A percentile compares a stretch with the other conserved stretches of the same genome.
Conservation (phyloP, 2,329 filamentous ascomycete species). For the Parascedosporium putredinis region DNA sequence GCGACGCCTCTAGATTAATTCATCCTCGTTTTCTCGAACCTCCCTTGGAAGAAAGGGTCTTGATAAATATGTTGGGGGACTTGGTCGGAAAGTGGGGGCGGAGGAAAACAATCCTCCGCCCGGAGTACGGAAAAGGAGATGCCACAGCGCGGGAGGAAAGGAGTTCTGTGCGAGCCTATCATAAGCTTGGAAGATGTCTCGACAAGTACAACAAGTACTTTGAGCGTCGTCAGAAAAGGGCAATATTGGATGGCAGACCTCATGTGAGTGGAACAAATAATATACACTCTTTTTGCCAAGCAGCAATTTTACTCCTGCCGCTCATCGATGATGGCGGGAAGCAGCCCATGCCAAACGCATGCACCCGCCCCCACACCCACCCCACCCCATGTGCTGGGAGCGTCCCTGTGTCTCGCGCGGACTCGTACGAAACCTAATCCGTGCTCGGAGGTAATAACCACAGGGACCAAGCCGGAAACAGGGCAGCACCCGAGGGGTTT, state of each 20-base stretch:
- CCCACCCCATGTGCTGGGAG: background rate
- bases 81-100: background rate
- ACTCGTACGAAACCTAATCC: background rate
- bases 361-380: background rate
- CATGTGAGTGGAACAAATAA: background rate
- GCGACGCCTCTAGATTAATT: too few relatives aligned
- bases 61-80: background rate
- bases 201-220: background rate
- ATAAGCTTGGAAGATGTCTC: background rate
- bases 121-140: too few relatives aligned
- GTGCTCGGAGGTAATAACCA: background rate
- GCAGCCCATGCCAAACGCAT: background rate
- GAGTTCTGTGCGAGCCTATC: background rate
- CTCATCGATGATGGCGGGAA: background rate
- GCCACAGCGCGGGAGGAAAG: background rate
- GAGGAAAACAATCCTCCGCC: too few relatives aligned
- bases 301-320: background rate
- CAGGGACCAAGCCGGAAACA: too few relatives aligned
- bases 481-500: too few relatives aligned
- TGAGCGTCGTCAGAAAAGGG: background rate
- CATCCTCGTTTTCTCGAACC: too few relatives aligned
- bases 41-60: too few relatives aligned
- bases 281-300: background rate
- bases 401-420: background rate
- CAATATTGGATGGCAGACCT: background rate